phyloP scores from a whole-genome alignment of 2,329 filamentous ascomycete species.

The Stenocarpella maydis region DNA sequence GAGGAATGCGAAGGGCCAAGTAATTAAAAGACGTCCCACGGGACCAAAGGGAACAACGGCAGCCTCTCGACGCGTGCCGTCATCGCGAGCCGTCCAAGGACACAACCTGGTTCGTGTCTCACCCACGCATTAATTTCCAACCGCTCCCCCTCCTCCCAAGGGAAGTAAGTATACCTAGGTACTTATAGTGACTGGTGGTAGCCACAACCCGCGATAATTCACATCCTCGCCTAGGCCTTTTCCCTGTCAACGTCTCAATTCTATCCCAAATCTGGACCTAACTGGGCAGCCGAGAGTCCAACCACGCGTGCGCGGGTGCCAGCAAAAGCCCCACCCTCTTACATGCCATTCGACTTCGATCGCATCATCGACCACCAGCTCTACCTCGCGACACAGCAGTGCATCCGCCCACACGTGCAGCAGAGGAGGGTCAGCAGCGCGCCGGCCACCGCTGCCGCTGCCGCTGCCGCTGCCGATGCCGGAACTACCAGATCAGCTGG shows the following conservation, averaged over 20 bases:
- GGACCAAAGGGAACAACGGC: constrained; percentile 5
- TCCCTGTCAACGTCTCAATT: not conserved
- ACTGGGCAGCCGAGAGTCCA: not conserved
- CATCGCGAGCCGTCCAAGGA: constrained; percentile 15
- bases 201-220: not conserved
- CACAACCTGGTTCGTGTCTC: constrained; percentile 15
- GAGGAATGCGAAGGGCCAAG: not conserved
- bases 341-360: constrained; percentile 29
- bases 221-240: not conserved
- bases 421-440: constrained; percentile 4
- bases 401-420: constrained; percentile 3
- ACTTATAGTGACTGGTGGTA: not conserved
- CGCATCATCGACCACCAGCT: constrained; percentile 27
- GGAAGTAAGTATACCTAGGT: not conserved
- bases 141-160: not conserved
- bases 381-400: constrained; percentile 29
- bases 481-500: not conserved
- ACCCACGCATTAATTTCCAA: constrained; percentile 19
- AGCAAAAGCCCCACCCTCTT: not conserved
- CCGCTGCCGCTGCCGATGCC: not conserved
- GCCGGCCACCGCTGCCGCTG: not conserved
- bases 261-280: not conserved
- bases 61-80: constrained; percentile 20
- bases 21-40: constrained; percentile 7
- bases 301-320: not conserved